Conservation (phyloP, 805 yeast genomes). For the Candida patagonica region DNA sequence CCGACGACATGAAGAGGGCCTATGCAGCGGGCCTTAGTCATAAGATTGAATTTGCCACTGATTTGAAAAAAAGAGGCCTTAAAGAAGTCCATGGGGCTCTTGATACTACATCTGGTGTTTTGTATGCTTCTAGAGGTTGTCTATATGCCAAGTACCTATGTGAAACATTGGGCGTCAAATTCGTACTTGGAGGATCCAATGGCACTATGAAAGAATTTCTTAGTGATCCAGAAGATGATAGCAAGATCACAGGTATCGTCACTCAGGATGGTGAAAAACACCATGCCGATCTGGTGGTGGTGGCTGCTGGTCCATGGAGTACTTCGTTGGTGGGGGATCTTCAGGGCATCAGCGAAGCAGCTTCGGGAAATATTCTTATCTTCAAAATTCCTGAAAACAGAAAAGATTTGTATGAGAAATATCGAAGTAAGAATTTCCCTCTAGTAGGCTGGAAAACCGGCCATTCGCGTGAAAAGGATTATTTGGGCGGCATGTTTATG, state of each 20-base stretch:
- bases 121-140: conserved; percentile 6
- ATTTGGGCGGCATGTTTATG: conserved; percentile 6
- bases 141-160: conserved; percentile 6
- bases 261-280: conserved; percentile 7
- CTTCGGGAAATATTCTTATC: conserved; percentile 4
- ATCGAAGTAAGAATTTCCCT: conserved; percentile 6
- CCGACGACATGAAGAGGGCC: conserved; percentile 5
- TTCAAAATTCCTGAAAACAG: conserved; percentile 6
- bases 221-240: not conserved
- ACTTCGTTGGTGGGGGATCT: conserved; percentile 5
- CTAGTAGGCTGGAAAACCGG: conserved; percentile 5
- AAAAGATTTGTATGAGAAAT: conserved; percentile 6
- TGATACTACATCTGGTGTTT: conserved; percentile 6
- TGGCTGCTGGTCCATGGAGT: conserved; percentile 9
- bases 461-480: conserved; percentile 4
- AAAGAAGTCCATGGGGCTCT: conserved; percentile 4
- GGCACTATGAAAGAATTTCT: conserved; percentile 1
- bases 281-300: conserved; percentile 5
- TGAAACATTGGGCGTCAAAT: conserved; percentile 4
- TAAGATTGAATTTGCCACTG: conserved; percentile 3
- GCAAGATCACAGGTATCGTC: conserved; percentile 4
- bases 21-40: conserved; percentile 3
- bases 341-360: conserved; percentile 6
- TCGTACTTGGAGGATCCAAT: conserved; percentile 3
- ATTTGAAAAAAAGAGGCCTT: conserved; percentile 1